Evolutionary conservation across 192 early-diverging fungal species (phyloP), one percentile per base, ranked within the genome.

Genomic region (Gaertneriomyces sp.): DNA sequence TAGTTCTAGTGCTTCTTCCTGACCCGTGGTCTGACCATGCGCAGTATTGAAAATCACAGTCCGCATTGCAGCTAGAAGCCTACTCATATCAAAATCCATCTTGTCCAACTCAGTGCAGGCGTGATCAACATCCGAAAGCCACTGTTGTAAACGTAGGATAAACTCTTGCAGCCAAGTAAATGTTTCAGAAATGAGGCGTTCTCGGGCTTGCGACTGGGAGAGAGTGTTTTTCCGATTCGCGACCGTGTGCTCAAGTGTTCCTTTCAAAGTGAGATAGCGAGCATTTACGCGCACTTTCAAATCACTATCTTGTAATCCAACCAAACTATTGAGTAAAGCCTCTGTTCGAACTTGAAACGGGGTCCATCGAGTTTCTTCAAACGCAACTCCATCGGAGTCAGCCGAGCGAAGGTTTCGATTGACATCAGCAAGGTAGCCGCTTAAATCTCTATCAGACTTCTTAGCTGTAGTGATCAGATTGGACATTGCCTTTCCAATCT

Each of bases 1-100:
- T 12, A 64, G 19, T 39, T 20, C 7, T 7, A 54, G 40, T 8
- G 62, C 62, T 12, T 64, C 62, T 41, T 64, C 50, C 16, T 64
- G 62, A 12, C 62, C 62, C 17, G 42, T 54, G 25, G 42, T 51
- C 39, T 64, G 62, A 39, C 62, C 62, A 41, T 64, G 52, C 14
- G 33, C 62, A 3, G 62, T 38, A 17, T 64, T 64, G 25, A 53
- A 64, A 16, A 64, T 38, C 6, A 64, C 62, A n/a, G 62, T 64
- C 3, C 50, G 51, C 50, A 64, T 64, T n/a, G 62, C 62, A 58
- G 62, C 62, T 7, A 64, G 14, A 12, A 64, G 14, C 14, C 50
- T 47, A 7, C 19, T 19, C 41, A 53, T 47, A 42, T 64, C 62
- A 8, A 19, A 58, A 2, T 64, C 62, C 7, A 54, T 39, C 14